Conservation (phyloP, 2,329 filamentous ascomycete species). For the Fusarium sp. region DNA sequence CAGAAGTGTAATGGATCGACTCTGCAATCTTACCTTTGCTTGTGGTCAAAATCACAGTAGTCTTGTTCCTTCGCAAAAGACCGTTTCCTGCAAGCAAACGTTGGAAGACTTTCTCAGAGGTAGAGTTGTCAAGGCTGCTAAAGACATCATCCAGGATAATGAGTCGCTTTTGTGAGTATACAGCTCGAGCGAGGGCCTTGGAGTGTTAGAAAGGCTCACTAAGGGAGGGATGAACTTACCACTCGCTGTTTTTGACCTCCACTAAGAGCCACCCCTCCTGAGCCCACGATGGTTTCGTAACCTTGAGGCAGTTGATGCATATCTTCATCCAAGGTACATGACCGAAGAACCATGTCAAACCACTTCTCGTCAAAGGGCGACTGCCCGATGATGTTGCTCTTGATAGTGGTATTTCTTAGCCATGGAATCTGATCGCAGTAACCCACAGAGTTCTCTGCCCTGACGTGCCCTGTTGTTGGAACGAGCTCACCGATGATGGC, state of each 20-base stretch:
- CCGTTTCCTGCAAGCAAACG: constrained; percentile 55
- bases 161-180: constrained; percentile 55
- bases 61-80: constrained; percentile 52
- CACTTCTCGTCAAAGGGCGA: constrained; percentile 44
- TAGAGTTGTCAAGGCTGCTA: constrained; percentile 58
- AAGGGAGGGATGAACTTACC: constrained; percentile 40
- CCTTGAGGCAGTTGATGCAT: constrained; percentile 46
- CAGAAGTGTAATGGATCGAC: neutral
- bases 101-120: constrained; percentile 55
- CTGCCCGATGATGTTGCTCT: constrained; percentile 52
- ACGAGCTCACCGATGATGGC: constrained; percentile 52
- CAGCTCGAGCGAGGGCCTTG: constrained; percentile 58
- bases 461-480: constrained; percentile 42
- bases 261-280: constrained; percentile 55
- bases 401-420: constrained; percentile 55
- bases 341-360: constrained; percentile 45
- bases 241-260: constrained; percentile 58
- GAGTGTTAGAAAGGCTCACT: neutral
- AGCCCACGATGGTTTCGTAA: constrained; percentile 53
- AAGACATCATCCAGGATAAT: constrained; percentile 61
- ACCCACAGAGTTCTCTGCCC: constrained; percentile 44
- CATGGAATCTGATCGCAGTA: constrained; percentile 60
- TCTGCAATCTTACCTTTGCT: constrained; percentile 6
- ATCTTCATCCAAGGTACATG: constrained; percentile 52
- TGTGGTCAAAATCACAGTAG: constrained; percentile 48